Conservation (phyloP, 2,329 filamentous ascomycete species). For the Fusarium sp. region DNA sequence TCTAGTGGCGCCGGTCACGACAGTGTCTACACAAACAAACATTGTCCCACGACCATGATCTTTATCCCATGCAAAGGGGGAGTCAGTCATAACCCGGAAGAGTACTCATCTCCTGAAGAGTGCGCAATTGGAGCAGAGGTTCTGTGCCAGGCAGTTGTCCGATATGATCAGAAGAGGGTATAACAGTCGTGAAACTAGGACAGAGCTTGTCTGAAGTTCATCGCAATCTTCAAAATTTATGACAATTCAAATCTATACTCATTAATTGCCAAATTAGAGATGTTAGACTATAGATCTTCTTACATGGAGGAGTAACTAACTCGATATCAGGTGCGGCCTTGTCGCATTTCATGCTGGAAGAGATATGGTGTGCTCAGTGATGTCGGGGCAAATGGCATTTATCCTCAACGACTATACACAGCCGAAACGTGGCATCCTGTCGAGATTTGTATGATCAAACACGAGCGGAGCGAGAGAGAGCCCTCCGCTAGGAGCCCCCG, state of each 20-base stretch:
- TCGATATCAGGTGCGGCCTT: too few relatives aligned
- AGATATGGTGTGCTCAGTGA: too few relatives aligned
- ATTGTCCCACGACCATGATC: conserved; percentile 48
- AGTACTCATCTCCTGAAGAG: conserved; percentile 45
- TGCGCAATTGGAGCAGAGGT: conserved; percentile 43
- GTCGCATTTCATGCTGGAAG: not conserved
- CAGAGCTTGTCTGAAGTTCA: too few relatives aligned
- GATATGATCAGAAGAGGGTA: conserved; percentile 38
- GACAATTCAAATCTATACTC: too few relatives aligned
- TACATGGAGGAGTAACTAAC: too few relatives aligned
- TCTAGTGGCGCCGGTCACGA: conserved; percentile 50
- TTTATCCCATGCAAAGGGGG: conserved; percentile 47
- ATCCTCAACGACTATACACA: too few relatives aligned
- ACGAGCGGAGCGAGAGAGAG: conserved; percentile 25
- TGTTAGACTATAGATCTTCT: too few relatives aligned
- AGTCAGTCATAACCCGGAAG: conserved; percentile 44
- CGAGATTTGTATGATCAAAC: too few relatives aligned
- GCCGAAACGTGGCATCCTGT: too few relatives aligned
- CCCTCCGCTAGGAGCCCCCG: not conserved
- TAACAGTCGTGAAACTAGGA: not conserved
- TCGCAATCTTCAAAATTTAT: too few relatives aligned
- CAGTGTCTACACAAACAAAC: conserved; percentile 45
- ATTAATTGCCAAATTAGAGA: too few relatives aligned
- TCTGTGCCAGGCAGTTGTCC: conserved; percentile 35
- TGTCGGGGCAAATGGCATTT: too few relatives aligned